Evolutionary conservation across 2,329 filamentous ascomycete genomes (phyloP).

Genomic region (Aspergillus sp.): DNA sequence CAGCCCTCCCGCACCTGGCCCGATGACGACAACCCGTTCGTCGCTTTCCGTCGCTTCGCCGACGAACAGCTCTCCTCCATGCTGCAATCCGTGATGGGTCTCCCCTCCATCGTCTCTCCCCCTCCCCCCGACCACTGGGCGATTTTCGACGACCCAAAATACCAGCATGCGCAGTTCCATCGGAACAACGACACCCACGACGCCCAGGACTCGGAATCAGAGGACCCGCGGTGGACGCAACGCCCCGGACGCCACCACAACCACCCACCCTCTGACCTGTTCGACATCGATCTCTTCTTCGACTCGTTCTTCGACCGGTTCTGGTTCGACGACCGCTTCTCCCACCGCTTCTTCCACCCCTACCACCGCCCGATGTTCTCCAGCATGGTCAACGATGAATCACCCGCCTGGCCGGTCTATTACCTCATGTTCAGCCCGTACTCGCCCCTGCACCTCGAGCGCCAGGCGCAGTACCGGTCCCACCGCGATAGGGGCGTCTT

Average conservation of each 20-base stretch:
- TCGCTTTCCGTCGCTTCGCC: constrained; percentile 60
- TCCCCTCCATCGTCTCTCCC: constrained; percentile 37
- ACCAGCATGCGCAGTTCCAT: constrained; percentile 19
- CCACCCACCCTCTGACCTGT: constrained; percentile 21
- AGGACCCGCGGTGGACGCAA: constrained; percentile 26
- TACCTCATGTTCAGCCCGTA: constrained; percentile 52
- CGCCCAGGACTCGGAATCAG: constrained; percentile 10
- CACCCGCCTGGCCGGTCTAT: constrained; percentile 38
- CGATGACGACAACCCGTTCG: constrained; percentile 55
- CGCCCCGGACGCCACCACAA: constrained; percentile 15
- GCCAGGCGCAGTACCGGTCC: constrained; percentile 35
- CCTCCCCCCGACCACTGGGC: constrained; percentile 35
- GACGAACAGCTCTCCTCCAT: constrained; percentile 58
- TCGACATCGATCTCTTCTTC: constrained; percentile 35
- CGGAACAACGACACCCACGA: constrained; percentile 13
- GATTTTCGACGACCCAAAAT: constrained; percentile 34
- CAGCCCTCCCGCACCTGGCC: constrained; percentile 19
- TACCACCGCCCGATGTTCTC: constrained; percentile 28
- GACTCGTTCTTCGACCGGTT: constrained; percentile 36
- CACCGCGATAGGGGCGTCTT: constrained; percentile 28
- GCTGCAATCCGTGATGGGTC: constrained; percentile 51
- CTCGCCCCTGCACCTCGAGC: constrained; percentile 55
- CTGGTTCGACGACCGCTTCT: constrained; percentile 31
- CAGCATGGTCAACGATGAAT: constrained; percentile 34
- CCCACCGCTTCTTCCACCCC: constrained; percentile 29